These are phyloP conservation scores for Cubamyces sp. DNA, from an alignment of 768 basidiomycete species.

Conservation along the genomic window DNA sequence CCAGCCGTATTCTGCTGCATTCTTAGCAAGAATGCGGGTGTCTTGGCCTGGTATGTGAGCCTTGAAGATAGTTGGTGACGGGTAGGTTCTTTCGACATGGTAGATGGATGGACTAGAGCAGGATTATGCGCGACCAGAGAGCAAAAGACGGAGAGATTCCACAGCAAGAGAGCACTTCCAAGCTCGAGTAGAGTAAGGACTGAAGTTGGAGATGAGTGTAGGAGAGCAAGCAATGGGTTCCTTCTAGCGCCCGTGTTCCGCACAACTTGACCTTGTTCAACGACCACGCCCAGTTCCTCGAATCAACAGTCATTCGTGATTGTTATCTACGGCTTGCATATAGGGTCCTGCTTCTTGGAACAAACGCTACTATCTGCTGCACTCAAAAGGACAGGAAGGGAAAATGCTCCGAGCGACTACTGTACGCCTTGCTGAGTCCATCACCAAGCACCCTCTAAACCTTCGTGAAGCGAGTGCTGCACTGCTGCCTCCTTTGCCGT, in stretches of 20 bases:
- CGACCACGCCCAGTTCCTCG: no score
- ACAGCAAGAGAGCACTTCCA: no score
- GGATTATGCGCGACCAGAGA: no score
- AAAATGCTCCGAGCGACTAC: constrained; percentile 44
- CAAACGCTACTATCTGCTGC: not conserved
- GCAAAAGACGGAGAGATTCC: no score
- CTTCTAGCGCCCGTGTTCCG: no score
- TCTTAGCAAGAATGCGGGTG: constrained; percentile 67
- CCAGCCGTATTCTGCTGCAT: constrained; percentile 68
- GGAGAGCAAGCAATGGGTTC: no score
- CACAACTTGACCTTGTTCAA: no score
- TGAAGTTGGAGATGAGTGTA: no score
- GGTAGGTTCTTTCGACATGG: constrained; percentile 62
- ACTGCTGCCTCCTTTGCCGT: constrained; percentile 86
- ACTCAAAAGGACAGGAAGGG: not conserved
- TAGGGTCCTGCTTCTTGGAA: not conserved
- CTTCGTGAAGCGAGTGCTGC: constrained; percentile 65
- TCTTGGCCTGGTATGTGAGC: constrained; percentile 62
- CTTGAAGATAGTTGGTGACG: constrained; percentile 73
- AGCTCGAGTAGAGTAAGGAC: no score
- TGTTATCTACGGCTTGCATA: no score
- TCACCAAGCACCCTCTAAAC: constrained; percentile 60
- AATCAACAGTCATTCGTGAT: no score
- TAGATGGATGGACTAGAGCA: not conserved
- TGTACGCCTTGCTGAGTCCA: constrained; percentile 56